Evolutionary conservation across 257 asterid species (phyloP).

Genomic region (Solanum virginianum): DNA sequence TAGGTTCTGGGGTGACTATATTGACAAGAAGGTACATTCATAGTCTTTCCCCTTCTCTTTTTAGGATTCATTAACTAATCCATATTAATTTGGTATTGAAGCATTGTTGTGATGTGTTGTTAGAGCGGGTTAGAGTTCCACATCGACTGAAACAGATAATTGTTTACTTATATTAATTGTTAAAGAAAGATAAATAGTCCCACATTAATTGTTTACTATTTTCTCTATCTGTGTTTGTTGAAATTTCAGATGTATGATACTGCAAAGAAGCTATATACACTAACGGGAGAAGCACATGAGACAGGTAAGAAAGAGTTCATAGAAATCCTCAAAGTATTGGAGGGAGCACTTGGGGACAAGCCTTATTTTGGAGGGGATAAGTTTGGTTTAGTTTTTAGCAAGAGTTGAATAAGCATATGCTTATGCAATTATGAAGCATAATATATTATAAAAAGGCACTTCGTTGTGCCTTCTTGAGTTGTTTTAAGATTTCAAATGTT

Average conservation of each 20-base stretch:
- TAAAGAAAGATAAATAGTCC: background rate
- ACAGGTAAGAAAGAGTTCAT: constrained; percentile 5
- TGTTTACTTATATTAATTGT: too few relatives aligned
- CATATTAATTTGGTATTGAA: background rate
- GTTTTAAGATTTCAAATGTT: background rate
- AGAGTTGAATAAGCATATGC: background rate
- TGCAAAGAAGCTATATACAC: background rate
- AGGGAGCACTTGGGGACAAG: constrained; percentile 6
- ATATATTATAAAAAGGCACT: background rate
- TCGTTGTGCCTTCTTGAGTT: background rate
- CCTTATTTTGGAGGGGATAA: constrained; percentile 8
- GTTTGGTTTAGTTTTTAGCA: background rate
- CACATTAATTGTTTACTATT: too few relatives aligned
- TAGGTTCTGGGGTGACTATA: background rate
- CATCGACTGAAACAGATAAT: too few relatives aligned
- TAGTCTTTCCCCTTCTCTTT: background rate
- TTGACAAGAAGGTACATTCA: background rate
- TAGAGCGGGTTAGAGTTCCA: too few relatives aligned
- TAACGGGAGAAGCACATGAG: constrained; percentile 6
- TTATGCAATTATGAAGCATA: background rate
- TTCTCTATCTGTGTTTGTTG: background rate
- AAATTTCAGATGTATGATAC: background rate
- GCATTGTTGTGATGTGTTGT: background rate
- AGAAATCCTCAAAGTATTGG: background rate
- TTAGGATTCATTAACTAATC: background rate